phyloP scores from a whole-genome alignment of 2,329 filamentous ascomycete genomes.

The Macrophomina pseudophaseolina region DNA sequence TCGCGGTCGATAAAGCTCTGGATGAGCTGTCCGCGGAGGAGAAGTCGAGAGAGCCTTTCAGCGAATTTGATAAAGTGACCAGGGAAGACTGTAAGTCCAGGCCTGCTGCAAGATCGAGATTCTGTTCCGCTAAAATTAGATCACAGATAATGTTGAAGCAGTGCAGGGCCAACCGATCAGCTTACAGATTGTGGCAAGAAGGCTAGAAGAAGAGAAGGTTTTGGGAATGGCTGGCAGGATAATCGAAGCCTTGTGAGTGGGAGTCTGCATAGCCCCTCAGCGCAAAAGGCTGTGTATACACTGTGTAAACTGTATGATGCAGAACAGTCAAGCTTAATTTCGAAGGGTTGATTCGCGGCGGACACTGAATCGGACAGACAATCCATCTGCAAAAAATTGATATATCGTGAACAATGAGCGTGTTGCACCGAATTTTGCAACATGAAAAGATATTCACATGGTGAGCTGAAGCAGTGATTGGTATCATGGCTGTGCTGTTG shows the following conservation, averaged over 20 bases:
- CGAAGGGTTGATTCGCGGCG: no score
- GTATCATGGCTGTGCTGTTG: no score
- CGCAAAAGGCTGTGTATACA: no score
- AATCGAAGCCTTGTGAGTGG: constrained; percentile 36
- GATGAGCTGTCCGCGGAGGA: constrained; percentile 46
- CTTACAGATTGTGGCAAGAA: constrained; percentile 47
- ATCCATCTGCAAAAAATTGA: no score
- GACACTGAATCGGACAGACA: no score
- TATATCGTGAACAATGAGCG: no score
- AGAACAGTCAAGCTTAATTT: no score
- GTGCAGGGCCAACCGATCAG: constrained; percentile 53
- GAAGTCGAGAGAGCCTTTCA: constrained; percentile 30
- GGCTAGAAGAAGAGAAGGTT: constrained; percentile 51
- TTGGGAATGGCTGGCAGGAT: constrained; percentile 46
- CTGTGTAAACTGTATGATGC: no score
- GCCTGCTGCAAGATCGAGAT: neutral
- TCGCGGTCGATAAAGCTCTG: constrained; percentile 27
- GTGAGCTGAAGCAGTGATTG: no score
- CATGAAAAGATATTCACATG: no score
- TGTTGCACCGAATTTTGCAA: no score
- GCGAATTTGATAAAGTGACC: constrained; percentile 31
- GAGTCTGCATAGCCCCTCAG: neutral
- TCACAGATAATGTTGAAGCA: constrained; percentile 42
- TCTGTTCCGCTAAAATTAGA: neutral
- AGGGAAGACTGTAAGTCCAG: constrained; percentile 47